phyloP scores from a whole-genome alignment of 441 rosid species.

The Adansonia grandidieri region DNA sequence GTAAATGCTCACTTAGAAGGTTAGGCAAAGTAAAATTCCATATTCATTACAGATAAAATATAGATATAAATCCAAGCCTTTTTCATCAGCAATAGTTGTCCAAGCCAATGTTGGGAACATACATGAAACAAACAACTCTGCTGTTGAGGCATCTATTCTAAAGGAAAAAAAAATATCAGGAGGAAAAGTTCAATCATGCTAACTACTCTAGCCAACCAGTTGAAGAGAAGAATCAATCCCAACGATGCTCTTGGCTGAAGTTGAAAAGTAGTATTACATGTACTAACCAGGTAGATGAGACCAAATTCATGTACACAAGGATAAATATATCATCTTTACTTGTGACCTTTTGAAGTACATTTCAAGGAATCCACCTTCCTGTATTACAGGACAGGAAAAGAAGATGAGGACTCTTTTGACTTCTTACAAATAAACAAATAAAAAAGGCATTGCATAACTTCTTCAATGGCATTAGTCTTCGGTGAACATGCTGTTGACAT shows the following conservation, averaged over 20 bases:
- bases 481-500: too few species aligned
- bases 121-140: conserved; percentile 3
- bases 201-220: background rate
- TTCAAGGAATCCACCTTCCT: conserved; percentile 14
- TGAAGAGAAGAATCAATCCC: background rate
- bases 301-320: background rate
- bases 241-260: background rate
- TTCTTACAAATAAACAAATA: background rate
- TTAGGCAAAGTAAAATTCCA: background rate
- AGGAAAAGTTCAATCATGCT: background rate
- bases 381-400: background rate
- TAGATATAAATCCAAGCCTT: background rate
- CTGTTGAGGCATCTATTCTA: conserved; percentile 3
- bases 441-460: background rate
- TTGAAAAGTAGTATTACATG: background rate
- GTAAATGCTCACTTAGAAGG: background rate
- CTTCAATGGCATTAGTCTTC: too few species aligned
- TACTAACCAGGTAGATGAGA: background rate
- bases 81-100: background rate
- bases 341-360: background rate
- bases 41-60: background rate
- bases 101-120: background rate
- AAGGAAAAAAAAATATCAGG: background rate
- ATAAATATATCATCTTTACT: background rate
- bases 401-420: background rate